Evolutionary conservation across 2,329 filamentous ascomycete species (phyloP), one percentile per base, ranked within the genome.

Genomic region (Xylaria sp.): DNA sequence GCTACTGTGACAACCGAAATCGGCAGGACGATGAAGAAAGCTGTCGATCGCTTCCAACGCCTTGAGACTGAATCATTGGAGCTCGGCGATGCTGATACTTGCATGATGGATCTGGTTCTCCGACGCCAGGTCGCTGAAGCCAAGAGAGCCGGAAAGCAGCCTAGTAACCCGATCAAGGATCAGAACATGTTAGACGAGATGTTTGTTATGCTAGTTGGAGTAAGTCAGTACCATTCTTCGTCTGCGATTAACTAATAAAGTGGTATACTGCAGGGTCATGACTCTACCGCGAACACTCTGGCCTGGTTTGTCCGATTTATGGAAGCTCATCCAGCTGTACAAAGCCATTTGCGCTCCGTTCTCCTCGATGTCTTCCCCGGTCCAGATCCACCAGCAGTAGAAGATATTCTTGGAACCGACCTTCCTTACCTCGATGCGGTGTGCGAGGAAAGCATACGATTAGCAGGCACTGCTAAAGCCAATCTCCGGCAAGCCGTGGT

Each of bases 71-170:
- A 65, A 3, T 50, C 34, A 5, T 57, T 68, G 2, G 68, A 72
- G 9, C 30, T 45, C 11, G 61, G 34, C 21, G 65, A 62, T 3
- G 1, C 50, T 2, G 70, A 72, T 45, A 67, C 68, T 48, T 70
- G 70, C 51, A 72, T 72, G 70, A 70, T 72, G 68, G 68, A 72
- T 48, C 57, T 70, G 0, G 65, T 72, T 47, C 68, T 72, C 32
- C 60, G 70, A 12, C 68, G 68, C 7, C 65, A 69, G 60, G n/a
- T 70, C 2, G 34, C 70, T 14, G 65, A 68, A 30, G 61, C 70
- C 0, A 64, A 65, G 36, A 69, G 61, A 36, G 68, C 65, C 17
- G 30, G 21, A 19, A 47, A 32, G 4, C 36, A 24, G 6, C 56
- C 27, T 3, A 71, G 39, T 7, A 45, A 67, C 50, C 65, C 69